These are phyloP conservation scores for Suillus cothurnatus DNA, from an alignment of 768 basidiomycete genomes.

Conservation along the genomic window DNA sequence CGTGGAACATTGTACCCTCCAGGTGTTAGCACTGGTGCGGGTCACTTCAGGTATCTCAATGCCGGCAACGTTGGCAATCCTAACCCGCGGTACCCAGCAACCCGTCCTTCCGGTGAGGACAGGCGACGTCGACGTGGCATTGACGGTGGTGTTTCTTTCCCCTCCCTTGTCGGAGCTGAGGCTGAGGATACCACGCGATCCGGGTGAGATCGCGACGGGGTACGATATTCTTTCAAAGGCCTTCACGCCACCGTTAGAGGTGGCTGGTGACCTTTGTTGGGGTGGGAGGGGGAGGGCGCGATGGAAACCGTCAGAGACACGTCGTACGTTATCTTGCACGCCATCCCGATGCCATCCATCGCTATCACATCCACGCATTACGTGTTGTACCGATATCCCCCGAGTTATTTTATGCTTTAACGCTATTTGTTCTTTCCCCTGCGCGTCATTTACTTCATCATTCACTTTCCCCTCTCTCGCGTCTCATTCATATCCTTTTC, in stretches of 20 bases:
- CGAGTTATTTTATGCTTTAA: conserved; percentile 35
- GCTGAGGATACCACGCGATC: neutral
- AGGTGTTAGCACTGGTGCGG: conserved; percentile 31
- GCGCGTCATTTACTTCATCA: neutral
- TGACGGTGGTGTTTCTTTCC: neutral
- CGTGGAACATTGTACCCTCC: conserved; percentile 72
- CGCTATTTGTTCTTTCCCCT: conserved; percentile 22
- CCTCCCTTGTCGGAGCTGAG: conserved; percentile 2
- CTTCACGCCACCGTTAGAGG: neutral
- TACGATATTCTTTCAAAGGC: neutral
- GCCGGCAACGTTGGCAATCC: conserved; percentile 21
- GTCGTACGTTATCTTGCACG: conserved; percentile 2
- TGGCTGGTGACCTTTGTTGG: neutral
- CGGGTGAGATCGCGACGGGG: neutral
- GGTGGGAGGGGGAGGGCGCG: too few species aligned
- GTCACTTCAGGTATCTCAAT: conserved; percentile 32
- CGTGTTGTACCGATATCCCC: conserved; percentile 20
- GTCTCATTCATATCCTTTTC: neutral
- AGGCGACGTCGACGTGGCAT: conserved; percentile 4
- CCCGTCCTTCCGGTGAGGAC: conserved; percentile 13
- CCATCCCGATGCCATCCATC: conserved; percentile 4
- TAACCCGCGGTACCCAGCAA: conserved; percentile 16
- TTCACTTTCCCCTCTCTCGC: neutral
- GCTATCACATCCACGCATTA: conserved; percentile 23
- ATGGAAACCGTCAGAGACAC: neutral